These are phyloP conservation scores for Gaeumannomyces sp. DNA, from an alignment of 2,329 filamentous ascomycete genomes.

Conservation along the genomic window DNA sequence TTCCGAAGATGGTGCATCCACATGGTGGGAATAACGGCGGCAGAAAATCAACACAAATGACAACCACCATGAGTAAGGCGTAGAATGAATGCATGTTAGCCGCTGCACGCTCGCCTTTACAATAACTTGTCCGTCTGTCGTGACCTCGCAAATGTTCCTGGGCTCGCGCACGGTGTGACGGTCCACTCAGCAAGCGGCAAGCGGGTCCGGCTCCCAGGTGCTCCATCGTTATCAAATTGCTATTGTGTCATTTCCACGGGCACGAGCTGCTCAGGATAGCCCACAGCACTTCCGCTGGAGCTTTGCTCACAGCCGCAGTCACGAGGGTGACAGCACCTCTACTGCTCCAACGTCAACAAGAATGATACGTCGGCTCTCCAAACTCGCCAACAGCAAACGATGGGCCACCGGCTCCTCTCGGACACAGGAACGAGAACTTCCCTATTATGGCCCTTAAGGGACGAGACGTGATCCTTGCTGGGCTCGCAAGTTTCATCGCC, in stretches of 20 bases:
- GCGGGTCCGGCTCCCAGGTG: background rate
- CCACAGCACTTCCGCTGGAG: background rate
- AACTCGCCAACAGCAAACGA: conserved; percentile 2
- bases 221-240: background rate
- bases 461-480: conserved; percentile 64
- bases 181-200: background rate
- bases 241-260: background rate
- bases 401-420: conserved; percentile 5
- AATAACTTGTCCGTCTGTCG: too few relatives aligned
- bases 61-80: too few relatives aligned
- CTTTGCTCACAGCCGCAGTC: background rate
- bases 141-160: too few relatives aligned
- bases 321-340: background rate
- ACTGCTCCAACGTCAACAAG: background rate
- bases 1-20: too few relatives aligned
- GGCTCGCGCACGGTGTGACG: background rate
- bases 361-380: background rate
- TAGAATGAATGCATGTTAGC: too few relatives aligned
- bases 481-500: conserved; percentile 67
- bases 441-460: conserved; percentile 63
- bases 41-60: too few relatives aligned
- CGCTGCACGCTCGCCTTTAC: too few relatives aligned
- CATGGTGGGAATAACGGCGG: too few relatives aligned
- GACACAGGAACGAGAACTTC: background rate
- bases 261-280: background rate